These are phyloP conservation scores for Mortierella sp. DNA, from an alignment of 371 early-diverging fungal species.

Conservation along the genomic window DNA sequence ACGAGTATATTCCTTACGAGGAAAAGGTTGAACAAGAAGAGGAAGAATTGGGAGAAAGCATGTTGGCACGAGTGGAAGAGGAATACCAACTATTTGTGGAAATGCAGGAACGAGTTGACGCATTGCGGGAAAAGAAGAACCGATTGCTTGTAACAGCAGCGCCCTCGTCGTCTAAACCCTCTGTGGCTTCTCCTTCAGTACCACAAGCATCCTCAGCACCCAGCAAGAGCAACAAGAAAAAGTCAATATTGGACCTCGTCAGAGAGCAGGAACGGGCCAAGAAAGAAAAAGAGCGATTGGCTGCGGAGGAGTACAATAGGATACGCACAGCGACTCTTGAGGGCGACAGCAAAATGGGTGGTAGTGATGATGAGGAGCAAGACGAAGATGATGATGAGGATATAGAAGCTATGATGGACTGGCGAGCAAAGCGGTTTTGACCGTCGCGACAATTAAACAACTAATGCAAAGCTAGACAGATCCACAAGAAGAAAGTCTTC, in stretches of 20 bases:
- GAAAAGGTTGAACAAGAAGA: conserved; percentile 45
- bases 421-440: conserved; percentile 48
- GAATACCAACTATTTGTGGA: conserved; percentile 47
- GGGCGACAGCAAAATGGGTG: conserved; percentile 29
- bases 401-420: conserved; percentile 55
- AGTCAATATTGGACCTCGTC: conserved; percentile 52
- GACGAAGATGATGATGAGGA: conserved; percentile 51
- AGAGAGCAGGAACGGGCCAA: conserved; percentile 44
- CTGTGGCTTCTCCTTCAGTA: conserved; percentile 2
- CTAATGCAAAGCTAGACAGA: background rate
- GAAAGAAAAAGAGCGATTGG: conserved; percentile 44
- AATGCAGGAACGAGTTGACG: conserved; percentile 45
- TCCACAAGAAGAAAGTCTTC: background rate
- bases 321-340: conserved; percentile 5
- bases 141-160: conserved; percentile 7
- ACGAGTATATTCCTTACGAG: conserved; percentile 30
- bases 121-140: conserved; percentile 40
- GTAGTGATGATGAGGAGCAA: conserved; percentile 25
- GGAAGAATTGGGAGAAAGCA: conserved; percentile 42
- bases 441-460: background rate
- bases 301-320: conserved; percentile 27
- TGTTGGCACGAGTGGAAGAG: conserved; percentile 40
- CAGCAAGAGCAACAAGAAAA: conserved; percentile 25
- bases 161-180: background rate
- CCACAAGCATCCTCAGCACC: conserved; percentile 8